Percentiles rank a stretch among this genome's conserved stretches.
Conservation (phyloP, 345 rosid species). For the Pugionium dolabratum region DNA sequence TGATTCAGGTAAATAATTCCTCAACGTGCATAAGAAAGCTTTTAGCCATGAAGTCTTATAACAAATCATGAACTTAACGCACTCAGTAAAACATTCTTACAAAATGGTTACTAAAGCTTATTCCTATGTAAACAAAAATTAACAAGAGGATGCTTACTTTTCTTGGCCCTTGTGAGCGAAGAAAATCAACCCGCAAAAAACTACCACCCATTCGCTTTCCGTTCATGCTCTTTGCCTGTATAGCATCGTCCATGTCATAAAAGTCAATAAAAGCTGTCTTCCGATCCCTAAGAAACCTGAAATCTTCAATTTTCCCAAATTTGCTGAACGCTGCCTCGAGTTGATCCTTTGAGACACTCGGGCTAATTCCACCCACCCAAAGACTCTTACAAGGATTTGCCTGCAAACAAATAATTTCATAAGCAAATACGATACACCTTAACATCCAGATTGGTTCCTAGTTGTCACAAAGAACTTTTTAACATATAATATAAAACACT, state of each 20-base stretch:
- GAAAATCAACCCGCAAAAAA: slow-evolving; percentile 83
- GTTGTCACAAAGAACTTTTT: slow-evolving; percentile 1
- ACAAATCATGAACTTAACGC: slow-evolving; percentile 1
- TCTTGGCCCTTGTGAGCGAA: slow-evolving; percentile 67
- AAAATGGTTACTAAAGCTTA: neutral
- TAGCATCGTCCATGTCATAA: slow-evolving; percentile 66
- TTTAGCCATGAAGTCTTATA: neutral
- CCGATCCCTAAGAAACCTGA: slow-evolving; percentile 73
- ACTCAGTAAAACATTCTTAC: neutral
- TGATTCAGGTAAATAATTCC: slow-evolving; percentile 2
- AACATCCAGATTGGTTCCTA: neutral
- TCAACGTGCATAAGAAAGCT: slow-evolving; percentile 1
- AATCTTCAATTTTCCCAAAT: slow-evolving; percentile 78
- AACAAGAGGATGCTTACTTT: slow-evolving; percentile 57
- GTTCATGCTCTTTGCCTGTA: slow-evolving; percentile 74
- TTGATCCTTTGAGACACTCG: slow-evolving; percentile 58
- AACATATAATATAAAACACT: neutral
- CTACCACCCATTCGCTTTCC: slow-evolving; percentile 80
- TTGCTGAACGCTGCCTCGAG: slow-evolving; percentile 72
- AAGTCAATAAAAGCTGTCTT: slow-evolving; percentile 77
- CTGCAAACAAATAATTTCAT: slow-evolving; percentile 43
- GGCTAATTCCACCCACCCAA: slow-evolving; percentile 93
- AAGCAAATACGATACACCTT: neutral
- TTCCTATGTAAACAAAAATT: neutral
- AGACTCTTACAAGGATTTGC: slow-evolving; percentile 77